Evolutionary conservation across 179 eudicot species (phyloP), one percentile per base, ranked within the genome.

Genomic region (Camellia oleifera): DNA sequence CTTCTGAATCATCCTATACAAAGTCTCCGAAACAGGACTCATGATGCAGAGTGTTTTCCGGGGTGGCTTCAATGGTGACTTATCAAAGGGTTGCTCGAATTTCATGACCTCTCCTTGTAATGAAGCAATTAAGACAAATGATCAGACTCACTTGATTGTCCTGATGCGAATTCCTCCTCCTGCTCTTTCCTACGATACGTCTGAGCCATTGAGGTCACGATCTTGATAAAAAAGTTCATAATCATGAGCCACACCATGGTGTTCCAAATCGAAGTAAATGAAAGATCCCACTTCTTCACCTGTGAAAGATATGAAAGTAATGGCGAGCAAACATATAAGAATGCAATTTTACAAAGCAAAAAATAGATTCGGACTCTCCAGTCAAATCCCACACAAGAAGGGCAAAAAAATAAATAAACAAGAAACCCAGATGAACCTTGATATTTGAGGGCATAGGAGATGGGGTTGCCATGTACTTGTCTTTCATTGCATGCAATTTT

Each of bases 241-340:
- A 97, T 91, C 91, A 97, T 92, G 77, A 94, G 84, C 98, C 95
- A 92, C 53, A 97, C 97, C 8, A 94, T 87, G 1, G 92, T 87
- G 78, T 97, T 97, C 99, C 98, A 97, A 45, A 97, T 86, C 74
- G 91, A 83, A 70, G 92, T 89, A 23, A 92, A 86, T 7, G 99
- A 97, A 66, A 97, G 84, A 48, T 91, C 91, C 98, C 98, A 92
- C 23, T 84, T 86, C 63, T 84, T 84, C 74, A 81, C 97, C 99
- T 96, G 83, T 81, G 12, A 69, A 84, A 60, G 78, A 15, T 54
- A 2, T 2, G 10, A 26, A 44, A 17, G 4, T 66, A 44, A 26
- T 1, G 17, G 45, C 12, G 12, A 66, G 56, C 3, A 9, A 18
- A 23, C 52, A 42, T 2, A 2, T 17, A 18, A 46, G 54, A 46